A percentile compares a stretch with the other conserved stretches of the same genome.
phyloP scores from a whole-genome alignment of 805 yeast genomes.

The Metschnikowia kofuensis region DNA sequence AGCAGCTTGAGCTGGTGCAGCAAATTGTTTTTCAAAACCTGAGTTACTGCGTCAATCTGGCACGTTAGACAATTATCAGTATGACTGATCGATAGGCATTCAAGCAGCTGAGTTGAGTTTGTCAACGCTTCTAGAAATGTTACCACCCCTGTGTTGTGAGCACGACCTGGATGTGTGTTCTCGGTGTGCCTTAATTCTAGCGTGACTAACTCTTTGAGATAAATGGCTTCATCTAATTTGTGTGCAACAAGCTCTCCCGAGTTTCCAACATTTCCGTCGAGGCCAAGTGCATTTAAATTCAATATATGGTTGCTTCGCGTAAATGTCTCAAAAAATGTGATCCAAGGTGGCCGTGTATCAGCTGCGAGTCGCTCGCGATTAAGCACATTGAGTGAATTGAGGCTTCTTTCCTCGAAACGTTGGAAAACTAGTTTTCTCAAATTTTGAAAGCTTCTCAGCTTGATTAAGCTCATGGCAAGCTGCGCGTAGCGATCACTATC shows the following conservation, averaged over 20 bases:
- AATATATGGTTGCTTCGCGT: constrained; percentile 2
- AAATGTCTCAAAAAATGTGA: constrained; percentile 17
- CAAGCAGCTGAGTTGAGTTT: constrained; percentile 6
- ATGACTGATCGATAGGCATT: constrained; percentile 6
- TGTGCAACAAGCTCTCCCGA: constrained; percentile 11
- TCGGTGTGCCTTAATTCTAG: constrained; percentile 21
- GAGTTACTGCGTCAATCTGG: constrained; percentile 6
- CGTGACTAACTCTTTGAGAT: constrained; percentile 12
- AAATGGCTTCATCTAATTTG: constrained; percentile 13
- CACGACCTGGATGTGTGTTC: constrained; percentile 19
- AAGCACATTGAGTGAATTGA: constrained; percentile 17
- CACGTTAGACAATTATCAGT: constrained; percentile 14
- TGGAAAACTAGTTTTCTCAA: constrained; percentile 18
- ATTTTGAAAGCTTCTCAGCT: neutral
- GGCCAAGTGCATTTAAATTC: constrained; percentile 11
- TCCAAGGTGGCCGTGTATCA: constrained; percentile 19
- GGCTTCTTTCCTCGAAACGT: constrained; percentile 11
- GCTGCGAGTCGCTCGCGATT: constrained; percentile 8
- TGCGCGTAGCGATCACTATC: neutral
- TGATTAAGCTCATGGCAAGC: constrained; percentile 7
- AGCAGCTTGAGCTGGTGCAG: constrained; percentile 9
- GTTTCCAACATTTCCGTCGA: constrained; percentile 24
- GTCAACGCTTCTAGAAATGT: constrained; percentile 11
- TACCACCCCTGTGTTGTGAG: constrained; percentile 10
- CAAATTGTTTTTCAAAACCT: constrained; percentile 1